These are phyloP conservation scores for Blastobotrys terrestris DNA, from an alignment of 805 yeast genomes.

Conservation along the genomic window DNA sequence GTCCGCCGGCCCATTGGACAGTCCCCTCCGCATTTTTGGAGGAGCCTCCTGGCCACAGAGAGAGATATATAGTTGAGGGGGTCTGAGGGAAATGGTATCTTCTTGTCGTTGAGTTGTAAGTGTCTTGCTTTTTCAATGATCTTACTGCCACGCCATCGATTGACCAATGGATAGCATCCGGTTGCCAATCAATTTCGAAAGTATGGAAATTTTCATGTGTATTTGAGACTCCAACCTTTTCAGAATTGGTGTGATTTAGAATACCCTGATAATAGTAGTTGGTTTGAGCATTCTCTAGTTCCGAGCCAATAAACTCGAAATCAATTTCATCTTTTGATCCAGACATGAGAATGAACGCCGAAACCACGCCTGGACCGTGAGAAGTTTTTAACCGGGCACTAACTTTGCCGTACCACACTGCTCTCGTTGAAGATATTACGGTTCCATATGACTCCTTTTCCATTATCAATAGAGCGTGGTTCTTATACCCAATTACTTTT, in stretches of 20 bases:
- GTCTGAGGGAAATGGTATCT: constrained; percentile 81
- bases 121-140: constrained; percentile 50
- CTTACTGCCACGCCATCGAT: constrained; percentile 66
- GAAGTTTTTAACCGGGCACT: constrained; percentile 66
- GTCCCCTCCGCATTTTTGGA: constrained; percentile 51
- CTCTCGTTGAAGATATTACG: constrained; percentile 70
- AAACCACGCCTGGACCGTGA: constrained; percentile 70
- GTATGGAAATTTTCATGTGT: constrained; percentile 68
- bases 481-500: constrained; percentile 42
- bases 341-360: constrained; percentile 76
- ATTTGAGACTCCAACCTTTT: constrained; percentile 36
- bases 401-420: constrained; percentile 83
- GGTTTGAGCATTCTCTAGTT: constrained; percentile 60
- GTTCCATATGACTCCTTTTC: constrained; percentile 74
- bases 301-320: constrained; percentile 76
- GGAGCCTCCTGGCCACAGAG: constrained; percentile 51
- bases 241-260: constrained; percentile 59
- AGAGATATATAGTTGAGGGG: constrained; percentile 72
- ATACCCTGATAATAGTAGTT: constrained; percentile 77
- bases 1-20: constrained; percentile 81
- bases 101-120: constrained; percentile 51
- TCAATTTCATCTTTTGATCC: constrained; percentile 89
- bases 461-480: constrained; percentile 65
- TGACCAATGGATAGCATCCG: constrained; percentile 63
- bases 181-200: constrained; percentile 79